Base-by-base conservation (phyloP, 2,329 filamentous ascomycete genomes). In the Trichoderma gracile region DNA sequence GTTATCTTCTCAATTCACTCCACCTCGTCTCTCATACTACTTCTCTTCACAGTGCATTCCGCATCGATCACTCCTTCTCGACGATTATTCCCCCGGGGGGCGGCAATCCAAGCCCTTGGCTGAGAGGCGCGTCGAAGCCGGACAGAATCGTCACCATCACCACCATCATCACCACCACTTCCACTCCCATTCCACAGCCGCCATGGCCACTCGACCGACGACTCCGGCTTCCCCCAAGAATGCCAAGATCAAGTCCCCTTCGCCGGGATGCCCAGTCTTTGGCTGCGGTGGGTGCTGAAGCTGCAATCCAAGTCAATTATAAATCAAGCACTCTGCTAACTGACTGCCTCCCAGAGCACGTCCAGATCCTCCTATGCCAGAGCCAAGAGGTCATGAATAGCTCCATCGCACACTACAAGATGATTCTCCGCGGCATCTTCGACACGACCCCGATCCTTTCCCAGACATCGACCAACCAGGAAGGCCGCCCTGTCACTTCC, bases 351-450 rank as follows among this genome's bases (percentile, higher is more conserved):
- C 14, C 71, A 93, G 90, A 91, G 74, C 90, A 93, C 76, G 83
- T 91, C 55, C 87, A 91, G 74, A 80, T 82, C 25, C 84, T 93
- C 66, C 81, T 92, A 40, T 82, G 80, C 40, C 84, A 82, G 71
- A 82, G 79, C 52, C 84, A 86, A 67, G 85, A 88, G 67, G 84
- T 85, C 17, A 87, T 86, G 76, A 88, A 90, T 70, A 87, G 83
- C 67, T 89, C 88, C 21, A 86, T 91, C 66, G 81, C 86, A 63
- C 85, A 90, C 70, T 93, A 93, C 77, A 90, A 89, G 72, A 84
- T 86, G 72, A 85, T 92, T 66, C 80, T 93, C 45, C 83, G 88
- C 66, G 85, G 85, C 64, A 87, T 93, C 68, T 89, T 89, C 76
- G 89, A 92, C 74, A 81, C 84, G 67, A 85, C 81, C 55, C 86